These are phyloP conservation scores for Pleomassaria siparia DNA, from an alignment of 2,329 filamentous ascomycete species.

Conservation along the genomic window DNA sequence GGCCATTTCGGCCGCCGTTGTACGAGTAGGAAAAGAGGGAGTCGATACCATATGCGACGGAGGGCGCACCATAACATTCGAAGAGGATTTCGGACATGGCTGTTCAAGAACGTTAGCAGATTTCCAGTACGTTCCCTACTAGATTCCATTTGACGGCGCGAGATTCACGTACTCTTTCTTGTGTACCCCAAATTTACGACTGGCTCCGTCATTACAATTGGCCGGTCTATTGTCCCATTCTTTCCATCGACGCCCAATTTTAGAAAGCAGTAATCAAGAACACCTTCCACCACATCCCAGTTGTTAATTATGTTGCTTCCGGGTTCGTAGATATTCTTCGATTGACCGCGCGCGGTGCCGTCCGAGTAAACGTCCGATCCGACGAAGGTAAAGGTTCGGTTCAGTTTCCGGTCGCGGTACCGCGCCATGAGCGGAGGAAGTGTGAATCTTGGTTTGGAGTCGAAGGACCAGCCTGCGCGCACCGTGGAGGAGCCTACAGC, in stretches of 20 bases:
- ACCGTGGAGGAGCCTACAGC: conserved; percentile 76
- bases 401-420: conserved; percentile 91
- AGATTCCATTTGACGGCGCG: not conserved
- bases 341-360: conserved; percentile 86
- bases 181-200: conserved; percentile 89
- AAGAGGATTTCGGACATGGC: conserved; percentile 98
- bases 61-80: conserved; percentile 90
- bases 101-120: conserved; percentile 44
- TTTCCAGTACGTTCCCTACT: not conserved
- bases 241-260: conserved; percentile 83
- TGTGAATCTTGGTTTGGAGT: conserved; percentile 74
- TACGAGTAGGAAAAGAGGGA: conserved; percentile 94
- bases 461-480: conserved; percentile 95
- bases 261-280: conserved; percentile 91
- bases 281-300: conserved; percentile 96
- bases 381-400: conserved; percentile 88
- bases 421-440: conserved; percentile 91
- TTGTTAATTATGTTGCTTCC: conserved; percentile 92
- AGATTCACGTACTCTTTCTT: conserved; percentile 68
- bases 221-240: conserved; percentile 75
- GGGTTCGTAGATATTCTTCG: conserved; percentile 86
- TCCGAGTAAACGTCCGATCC: conserved; percentile 93
- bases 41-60: conserved; percentile 91
- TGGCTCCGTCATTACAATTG: conserved; percentile 93
- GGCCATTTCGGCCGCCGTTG: conserved; percentile 82